phyloP scores from a whole-genome alignment of 2,329 filamentous ascomycete genomes.

The Fusarium coffeatum region DNA sequence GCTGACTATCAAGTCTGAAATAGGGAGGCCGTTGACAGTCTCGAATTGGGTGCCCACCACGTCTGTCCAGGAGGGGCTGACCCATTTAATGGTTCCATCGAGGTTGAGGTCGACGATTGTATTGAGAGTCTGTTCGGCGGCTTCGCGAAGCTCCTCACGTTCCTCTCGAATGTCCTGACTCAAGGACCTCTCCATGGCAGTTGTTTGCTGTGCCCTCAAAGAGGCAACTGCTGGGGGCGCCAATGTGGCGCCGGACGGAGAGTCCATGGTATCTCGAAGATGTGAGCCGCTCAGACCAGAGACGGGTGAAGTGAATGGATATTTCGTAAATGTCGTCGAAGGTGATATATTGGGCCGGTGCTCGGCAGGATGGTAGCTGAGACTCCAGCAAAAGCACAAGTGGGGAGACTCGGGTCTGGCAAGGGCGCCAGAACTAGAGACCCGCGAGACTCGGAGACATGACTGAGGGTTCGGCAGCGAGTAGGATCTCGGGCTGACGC shows the following conservation, averaged over 20 bases:
- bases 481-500: conserved; percentile 45
- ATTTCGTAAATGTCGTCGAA: conserved; percentile 36
- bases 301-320: conserved; percentile 21
- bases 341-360: conserved; percentile 27
- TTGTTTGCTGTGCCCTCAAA: conserved; percentile 62
- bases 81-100: conserved; percentile 92
- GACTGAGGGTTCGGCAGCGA: conserved; percentile 52
- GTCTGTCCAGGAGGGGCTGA: conserved; percentile 95
- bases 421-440: conserved; percentile 61
- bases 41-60: conserved; percentile 85
- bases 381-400: conserved; percentile 39
- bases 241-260: conserved; percentile 51
- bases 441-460: conserved; percentile 59
- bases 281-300: conserved; percentile 7
- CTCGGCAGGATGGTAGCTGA: conserved; percentile 30
- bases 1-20: conserved; percentile 81
- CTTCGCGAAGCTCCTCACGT: conserved; percentile 91
- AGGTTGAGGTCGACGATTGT: conserved; percentile 94
- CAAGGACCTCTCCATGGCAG: conserved; percentile 72
- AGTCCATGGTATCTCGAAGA: conserved; percentile 54
- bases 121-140: conserved; percentile 95
- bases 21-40: conserved; percentile 78
- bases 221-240: conserved; percentile 66
- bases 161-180: conserved; percentile 94
- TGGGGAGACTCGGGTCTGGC: conserved; percentile 55